Conservation (phyloP, 1,139 yeast species). For the Nadsonia starkeyi-henricii region DNA sequence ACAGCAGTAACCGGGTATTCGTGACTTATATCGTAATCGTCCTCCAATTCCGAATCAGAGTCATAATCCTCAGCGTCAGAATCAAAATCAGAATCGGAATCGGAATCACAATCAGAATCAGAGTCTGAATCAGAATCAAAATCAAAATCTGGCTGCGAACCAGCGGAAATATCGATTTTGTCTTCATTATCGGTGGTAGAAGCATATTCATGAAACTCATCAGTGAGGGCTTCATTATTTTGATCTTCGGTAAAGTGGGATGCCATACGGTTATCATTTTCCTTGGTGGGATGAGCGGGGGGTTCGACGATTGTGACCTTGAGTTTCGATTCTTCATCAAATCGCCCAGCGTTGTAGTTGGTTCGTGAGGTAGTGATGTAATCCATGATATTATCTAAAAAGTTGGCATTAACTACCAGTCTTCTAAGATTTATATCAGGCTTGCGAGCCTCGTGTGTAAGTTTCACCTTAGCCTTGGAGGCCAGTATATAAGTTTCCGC, state of each 20-base stretch:
- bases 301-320: too few species aligned
- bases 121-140: not conserved
- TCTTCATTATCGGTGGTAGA: too few species aligned
- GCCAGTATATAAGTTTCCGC: conserved; percentile 5
- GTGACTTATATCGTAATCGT: too few species aligned
- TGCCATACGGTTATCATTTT: conserved; percentile 76
- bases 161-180: too few species aligned
- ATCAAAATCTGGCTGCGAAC: too few species aligned
- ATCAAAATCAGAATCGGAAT: not conserved
- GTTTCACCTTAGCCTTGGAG: conserved; percentile 4
- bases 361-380: conserved; percentile 2
- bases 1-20: too few species aligned
- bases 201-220: too few species aligned
- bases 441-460: conserved; percentile 4
- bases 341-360: not conserved
- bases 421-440: conserved; percentile 5
- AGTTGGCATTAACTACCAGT: conserved; percentile 5
- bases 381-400: conserved; percentile 3
- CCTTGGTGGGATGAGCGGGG: conserved; percentile 43
- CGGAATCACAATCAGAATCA: not conserved
- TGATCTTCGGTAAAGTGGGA: conserved; percentile 39
- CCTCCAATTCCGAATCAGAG: too few species aligned
- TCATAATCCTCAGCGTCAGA: not conserved
- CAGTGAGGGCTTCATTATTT: too few species aligned
- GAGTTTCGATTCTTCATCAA: too few species aligned